Evolutionary conservation across 2,329 filamentous ascomycete genomes (phyloP), one percentile per base, ranked within the genome.

Genomic region (Lachnellula hyalina): DNA sequence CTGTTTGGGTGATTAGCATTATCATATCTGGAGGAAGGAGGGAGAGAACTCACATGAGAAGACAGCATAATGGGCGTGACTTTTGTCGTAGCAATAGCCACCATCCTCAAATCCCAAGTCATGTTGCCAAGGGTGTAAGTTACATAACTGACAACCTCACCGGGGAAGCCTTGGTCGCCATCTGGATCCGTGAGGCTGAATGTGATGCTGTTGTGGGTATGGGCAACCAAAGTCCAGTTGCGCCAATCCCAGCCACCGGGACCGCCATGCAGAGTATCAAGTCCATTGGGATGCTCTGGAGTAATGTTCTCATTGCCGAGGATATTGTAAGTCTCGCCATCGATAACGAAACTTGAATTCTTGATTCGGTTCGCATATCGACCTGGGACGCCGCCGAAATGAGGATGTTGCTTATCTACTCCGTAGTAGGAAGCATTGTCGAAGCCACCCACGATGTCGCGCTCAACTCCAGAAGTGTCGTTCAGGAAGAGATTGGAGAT

Each of bases 41-140:
- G 15, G 11, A 11, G 17, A 38, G 17, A 12, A 61, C 65, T 47
- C 53, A 76, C 75, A 66, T 83, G 80, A 15, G 78, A 80, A 67
- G 81, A 88, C 55, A 93, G 77, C 88, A 93, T 92, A 70, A 93
- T 90, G 48, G 89, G 89, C 5, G 89, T 92, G 73, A 84, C 86
- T 73, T 88, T 83, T 32, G 85, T 89, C 8, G 85, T 84, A 3
- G 87, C 76, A 53, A 87, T 70, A 41, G 87, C 88, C 14, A 84
- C 74, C 77, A 92, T 90, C 71, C 82, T 85, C 64, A 90, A 77
- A 66, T 88, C 78, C 86, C 87, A 91, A 47, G 82, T 80, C 68
- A 79, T 75, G 28, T 83, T 80, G 4, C 76, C 77, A 50, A 92
- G 70, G 0, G 84, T 85, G 72, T 92, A 93, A 4, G 87, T 90